Evolutionary conservation across 768 basidiomycete genomes (phyloP).

Genomic region (Epithele typhae): DNA sequence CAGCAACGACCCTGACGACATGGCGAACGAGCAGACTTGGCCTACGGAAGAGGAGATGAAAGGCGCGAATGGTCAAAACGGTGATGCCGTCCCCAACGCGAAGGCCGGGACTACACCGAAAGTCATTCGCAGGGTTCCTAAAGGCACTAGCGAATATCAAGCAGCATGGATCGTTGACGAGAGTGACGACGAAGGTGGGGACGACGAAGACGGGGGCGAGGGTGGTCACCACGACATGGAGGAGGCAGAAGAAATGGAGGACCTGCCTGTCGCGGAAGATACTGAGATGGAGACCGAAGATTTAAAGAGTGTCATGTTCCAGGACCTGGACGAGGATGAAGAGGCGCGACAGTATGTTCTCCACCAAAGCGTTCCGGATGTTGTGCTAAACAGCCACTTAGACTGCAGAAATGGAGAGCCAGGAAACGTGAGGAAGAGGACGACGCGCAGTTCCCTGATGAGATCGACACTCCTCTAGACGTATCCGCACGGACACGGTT

Average conservation of each 20-base stretch:
- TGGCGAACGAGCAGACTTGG: conserved; percentile 97
- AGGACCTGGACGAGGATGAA: conserved; percentile 79
- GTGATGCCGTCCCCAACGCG: conserved; percentile 55
- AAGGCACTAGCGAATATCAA: conserved; percentile 96
- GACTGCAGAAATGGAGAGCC: conserved; percentile 63
- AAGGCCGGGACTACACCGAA: conserved; percentile 72
- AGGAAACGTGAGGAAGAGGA: conserved; percentile 74
- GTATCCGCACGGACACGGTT: conserved; percentile 77
- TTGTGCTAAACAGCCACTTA: conserved; percentile 23
- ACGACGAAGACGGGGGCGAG: conserved; percentile 29
- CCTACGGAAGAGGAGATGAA: conserved; percentile 96
- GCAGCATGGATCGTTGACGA: conserved; percentile 95
- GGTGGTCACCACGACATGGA: conserved; percentile 40
- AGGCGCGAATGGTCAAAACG: conserved; percentile 27
- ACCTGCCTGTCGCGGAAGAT: conserved; percentile 46
- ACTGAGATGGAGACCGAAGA: conserved; percentile 54
- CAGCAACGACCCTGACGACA: conserved; percentile 81
- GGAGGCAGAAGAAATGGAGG: conserved; percentile 66
- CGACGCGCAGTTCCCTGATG: conserved; percentile 90
- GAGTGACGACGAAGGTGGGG: conserved; percentile 43
- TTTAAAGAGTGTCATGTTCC: conserved; percentile 52
- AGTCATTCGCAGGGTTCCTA: conserved; percentile 78
- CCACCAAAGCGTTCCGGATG: too few relatives aligned
- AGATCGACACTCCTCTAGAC: conserved; percentile 91
- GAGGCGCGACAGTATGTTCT: conserved; percentile 77